These are phyloP conservation scores for Trichosporon faecale DNA, from an alignment of 1,284 basidiomycete species.

Conservation along the genomic window DNA sequence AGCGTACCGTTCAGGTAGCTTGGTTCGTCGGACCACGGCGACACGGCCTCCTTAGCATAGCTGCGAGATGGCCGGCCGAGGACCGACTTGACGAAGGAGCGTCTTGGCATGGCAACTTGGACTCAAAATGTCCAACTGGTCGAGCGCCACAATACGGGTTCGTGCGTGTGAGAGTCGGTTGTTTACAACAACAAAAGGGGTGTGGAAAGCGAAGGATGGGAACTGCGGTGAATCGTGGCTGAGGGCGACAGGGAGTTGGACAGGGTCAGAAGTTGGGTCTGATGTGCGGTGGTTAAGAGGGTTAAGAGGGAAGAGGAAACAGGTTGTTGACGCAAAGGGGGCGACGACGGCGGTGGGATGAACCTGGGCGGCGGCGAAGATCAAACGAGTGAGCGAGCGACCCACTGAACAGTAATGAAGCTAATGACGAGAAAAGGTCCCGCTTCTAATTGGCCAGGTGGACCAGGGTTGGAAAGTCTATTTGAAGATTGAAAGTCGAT, in stretches of 20 bases:
- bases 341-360: background rate
- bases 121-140: background rate
- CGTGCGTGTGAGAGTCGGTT: background rate
- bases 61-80: constrained; percentile 43
- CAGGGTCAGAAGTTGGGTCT: background rate
- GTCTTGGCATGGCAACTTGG: constrained; percentile 38
- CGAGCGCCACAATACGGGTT: background rate
- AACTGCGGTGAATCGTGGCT: background rate
- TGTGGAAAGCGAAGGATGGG: background rate
- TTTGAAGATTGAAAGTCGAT: background rate
- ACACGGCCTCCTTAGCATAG: constrained; percentile 33
- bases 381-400: background rate
- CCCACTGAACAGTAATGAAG: background rate
- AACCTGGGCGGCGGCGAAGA: constrained; percentile 3
- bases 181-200: background rate
- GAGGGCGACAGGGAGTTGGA: background rate
- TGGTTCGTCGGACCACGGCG: constrained; percentile 8
- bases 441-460: background rate
- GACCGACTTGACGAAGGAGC: constrained; percentile 42
- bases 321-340: background rate
- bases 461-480: background rate
- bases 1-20: background rate
- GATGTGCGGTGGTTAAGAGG: background rate
- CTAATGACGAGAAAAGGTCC: background rate
- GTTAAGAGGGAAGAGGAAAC: background rate